Evolutionary conservation across 2,329 filamentous ascomycete species (phyloP).

Genomic region (Epichloe sibirici): DNA sequence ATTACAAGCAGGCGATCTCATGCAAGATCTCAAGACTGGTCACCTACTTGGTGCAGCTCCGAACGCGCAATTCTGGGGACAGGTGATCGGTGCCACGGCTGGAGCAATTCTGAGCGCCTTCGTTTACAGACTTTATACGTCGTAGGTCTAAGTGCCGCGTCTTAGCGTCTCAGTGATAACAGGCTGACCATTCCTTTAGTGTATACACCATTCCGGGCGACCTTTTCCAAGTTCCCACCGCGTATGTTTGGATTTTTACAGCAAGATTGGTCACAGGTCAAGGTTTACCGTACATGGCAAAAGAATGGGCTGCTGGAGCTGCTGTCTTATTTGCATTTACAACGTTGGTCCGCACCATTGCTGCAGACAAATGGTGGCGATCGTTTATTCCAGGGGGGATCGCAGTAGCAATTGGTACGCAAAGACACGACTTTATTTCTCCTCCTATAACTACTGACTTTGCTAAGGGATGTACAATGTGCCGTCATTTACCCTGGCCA

Average conservation of each 20-base stretch:
- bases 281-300: constrained; percentile 73
- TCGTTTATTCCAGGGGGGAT: constrained; percentile 86
- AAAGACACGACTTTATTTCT: not conserved
- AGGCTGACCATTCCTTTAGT: constrained; percentile 21
- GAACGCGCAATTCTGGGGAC: constrained; percentile 92
- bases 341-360: constrained; percentile 57
- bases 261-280: constrained; percentile 84
- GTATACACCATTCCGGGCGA: constrained; percentile 84
- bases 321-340: constrained; percentile 59
- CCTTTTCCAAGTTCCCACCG: constrained; percentile 87
- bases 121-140: constrained; percentile 80
- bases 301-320: constrained; percentile 65
- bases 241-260: constrained; percentile 96
- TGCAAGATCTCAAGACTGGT: constrained; percentile 95
- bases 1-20: constrained; percentile 86
- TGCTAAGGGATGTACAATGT: constrained; percentile 84
- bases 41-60: constrained; percentile 86
- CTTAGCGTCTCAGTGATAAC: not conserved
- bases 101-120: constrained; percentile 78
- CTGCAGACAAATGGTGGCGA: constrained; percentile 49
- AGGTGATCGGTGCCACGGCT: constrained; percentile 78
- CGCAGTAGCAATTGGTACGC: constrained; percentile 75
- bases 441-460: not conserved
- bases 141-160: constrained; percentile 17
- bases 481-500: constrained; percentile 84